These are phyloP conservation scores for Melanogaster broomeanus DNA, from an alignment of 768 basidiomycete genomes.

Conservation along the genomic window DNA sequence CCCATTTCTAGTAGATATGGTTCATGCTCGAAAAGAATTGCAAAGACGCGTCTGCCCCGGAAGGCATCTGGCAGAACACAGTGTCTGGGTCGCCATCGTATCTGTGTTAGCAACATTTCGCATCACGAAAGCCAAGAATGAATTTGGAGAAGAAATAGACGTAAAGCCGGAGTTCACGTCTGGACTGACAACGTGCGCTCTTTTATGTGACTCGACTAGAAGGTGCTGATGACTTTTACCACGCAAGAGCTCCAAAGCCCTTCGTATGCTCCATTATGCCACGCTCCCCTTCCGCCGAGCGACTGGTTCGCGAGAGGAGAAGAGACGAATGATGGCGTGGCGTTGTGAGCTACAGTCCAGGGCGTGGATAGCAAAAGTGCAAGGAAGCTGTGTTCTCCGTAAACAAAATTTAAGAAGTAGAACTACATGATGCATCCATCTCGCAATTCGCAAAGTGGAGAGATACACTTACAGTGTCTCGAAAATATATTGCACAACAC, in stretches of 20 bases:
- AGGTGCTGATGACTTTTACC: background rate
- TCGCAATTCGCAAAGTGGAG: background rate
- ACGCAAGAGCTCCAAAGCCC: constrained; percentile 21
- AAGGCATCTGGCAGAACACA: constrained; percentile 31
- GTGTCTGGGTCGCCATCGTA: constrained; percentile 33
- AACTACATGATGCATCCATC: constrained; percentile 7
- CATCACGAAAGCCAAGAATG: constrained; percentile 27
- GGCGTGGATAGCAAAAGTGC: background rate
- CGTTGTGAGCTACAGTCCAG: background rate
- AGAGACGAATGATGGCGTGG: background rate
- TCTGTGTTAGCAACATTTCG: constrained; percentile 30
- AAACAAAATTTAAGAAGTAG: constrained; percentile 3
- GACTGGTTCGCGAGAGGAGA: constrained; percentile 13
- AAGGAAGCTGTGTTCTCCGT: background rate
- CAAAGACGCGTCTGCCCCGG: constrained; percentile 35
- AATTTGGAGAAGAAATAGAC: constrained; percentile 31
- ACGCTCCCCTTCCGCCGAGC: constrained; percentile 10
- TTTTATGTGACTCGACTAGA: background rate
- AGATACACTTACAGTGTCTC: no score
- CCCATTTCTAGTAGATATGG: background rate
- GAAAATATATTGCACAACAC: no score
- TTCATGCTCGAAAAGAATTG: background rate
- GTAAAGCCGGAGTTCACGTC: constrained; percentile 24
- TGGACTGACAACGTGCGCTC: constrained; percentile 20
- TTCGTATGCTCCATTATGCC: constrained; percentile 25